A percentile compares a stretch with the other conserved stretches of the same genome.
phyloP scores from a whole-genome alignment of 352 stramenopile species.

The Thraustochytrium sp. region DNA sequence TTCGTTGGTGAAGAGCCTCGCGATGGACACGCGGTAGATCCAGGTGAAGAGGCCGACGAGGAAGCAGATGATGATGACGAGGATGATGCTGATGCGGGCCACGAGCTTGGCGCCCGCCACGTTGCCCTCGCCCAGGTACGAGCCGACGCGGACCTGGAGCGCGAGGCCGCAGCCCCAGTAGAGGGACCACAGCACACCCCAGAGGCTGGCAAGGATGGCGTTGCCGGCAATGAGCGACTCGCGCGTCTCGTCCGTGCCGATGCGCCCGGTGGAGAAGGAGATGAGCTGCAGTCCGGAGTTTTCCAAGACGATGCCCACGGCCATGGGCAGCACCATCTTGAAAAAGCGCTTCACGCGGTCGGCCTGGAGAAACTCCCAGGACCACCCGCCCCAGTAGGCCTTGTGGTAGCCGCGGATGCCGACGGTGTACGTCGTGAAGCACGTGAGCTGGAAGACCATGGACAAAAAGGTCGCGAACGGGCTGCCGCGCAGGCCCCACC shows the following conservation, averaged over 20 bases:
- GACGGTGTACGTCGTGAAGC: neutral
- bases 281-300: slow-evolving; percentile 33
- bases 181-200: slow-evolving; percentile 30
- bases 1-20: slow-evolving; percentile 33
- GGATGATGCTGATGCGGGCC: neutral
- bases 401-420: slow-evolving; percentile 37
- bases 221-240: slow-evolving; percentile 9
- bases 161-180: slow-evolving; percentile 34
- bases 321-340: slow-evolving; percentile 45
- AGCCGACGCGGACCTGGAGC: slow-evolving; percentile 24
- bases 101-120: slow-evolving; percentile 13
- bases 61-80: slow-evolving; percentile 43
- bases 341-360: slow-evolving; percentile 57
- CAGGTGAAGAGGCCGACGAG: slow-evolving; percentile 32
- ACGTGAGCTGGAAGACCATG: slow-evolving; percentile 19
- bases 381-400: slow-evolving; percentile 59
- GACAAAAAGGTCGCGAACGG: slow-evolving; percentile 37
- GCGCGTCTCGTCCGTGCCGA: neutral
- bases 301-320: slow-evolving; percentile 35
- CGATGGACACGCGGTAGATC: neutral
- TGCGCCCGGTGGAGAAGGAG: slow-evolving; percentile 25
- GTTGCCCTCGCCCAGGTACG: slow-evolving; percentile 40
- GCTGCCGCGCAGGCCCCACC: neutral
- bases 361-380: slow-evolving; percentile 53
- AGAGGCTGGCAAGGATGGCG: slow-evolving; percentile 24